Evolutionary conservation across 352 stramenopile genomes (phyloP).

Genomic region (Pythium chondricola): DNA sequence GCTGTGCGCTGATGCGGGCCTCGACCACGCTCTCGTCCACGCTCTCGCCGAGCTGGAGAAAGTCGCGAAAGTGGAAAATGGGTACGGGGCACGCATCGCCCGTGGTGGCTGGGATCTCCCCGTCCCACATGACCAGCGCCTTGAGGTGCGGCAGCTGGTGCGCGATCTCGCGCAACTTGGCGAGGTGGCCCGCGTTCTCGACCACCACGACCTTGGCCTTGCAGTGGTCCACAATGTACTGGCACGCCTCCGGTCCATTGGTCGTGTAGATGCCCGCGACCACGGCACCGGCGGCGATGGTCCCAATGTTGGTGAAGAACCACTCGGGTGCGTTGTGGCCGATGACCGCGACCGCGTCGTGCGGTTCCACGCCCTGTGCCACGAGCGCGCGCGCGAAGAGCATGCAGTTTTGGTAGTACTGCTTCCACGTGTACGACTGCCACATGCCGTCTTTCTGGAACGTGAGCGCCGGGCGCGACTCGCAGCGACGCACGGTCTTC

Average conservation of each 20-base stretch:
- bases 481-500: slow-evolving; percentile 17
- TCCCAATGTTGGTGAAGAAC: slow-evolving; percentile 74
- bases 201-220: slow-evolving; percentile 73
- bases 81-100: slow-evolving; percentile 36
- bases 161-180: slow-evolving; percentile 64
- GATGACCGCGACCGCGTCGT: slow-evolving; percentile 77
- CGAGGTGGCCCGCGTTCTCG: slow-evolving; percentile 54
- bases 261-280: slow-evolving; percentile 84
- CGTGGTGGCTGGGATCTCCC: slow-evolving; percentile 26
- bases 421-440: slow-evolving; percentile 49
- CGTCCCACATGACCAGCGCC: slow-evolving; percentile 66
- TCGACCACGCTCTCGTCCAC: slow-evolving; percentile 27
- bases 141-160: slow-evolving; percentile 66
- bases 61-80: slow-evolving; percentile 57
- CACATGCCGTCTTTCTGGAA: slow-evolving; percentile 36
- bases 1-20: slow-evolving; percentile 36
- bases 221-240: slow-evolving; percentile 80
- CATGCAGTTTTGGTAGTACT: slow-evolving; percentile 70
- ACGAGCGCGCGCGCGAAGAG: slow-evolving; percentile 75
- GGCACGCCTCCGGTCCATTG: slow-evolving; percentile 61
- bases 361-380: slow-evolving; percentile 48
- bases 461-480: slow-evolving; percentile 9
- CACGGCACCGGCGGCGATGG: slow-evolving; percentile 73
- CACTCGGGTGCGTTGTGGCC: slow-evolving; percentile 85
- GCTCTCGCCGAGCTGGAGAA: slow-evolving; percentile 39